phyloP scores from a whole-genome alignment of 441 rosid species.

The Eutrema salsugineum region DNA sequence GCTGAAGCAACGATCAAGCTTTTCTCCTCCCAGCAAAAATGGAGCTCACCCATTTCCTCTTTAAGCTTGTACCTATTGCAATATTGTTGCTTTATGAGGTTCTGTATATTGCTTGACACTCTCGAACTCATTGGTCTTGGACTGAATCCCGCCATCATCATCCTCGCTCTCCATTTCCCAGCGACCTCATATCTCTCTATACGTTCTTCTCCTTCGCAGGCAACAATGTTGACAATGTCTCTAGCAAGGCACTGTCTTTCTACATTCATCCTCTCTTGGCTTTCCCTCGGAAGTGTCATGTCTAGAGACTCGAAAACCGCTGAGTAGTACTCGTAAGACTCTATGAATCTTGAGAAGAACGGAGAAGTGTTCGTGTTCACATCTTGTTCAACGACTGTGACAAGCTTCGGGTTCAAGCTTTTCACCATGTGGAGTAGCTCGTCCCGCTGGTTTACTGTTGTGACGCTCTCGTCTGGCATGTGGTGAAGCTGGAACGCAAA shows the following conservation, averaged over 20 bases:
- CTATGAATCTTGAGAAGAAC: conserved; percentile 72
- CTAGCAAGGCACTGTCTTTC: conserved; percentile 97
- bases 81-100: conserved; percentile 57
- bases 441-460: conserved; percentile 86
- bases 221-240: conserved; percentile 89
- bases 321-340: conserved; percentile 90
- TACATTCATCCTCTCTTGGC: conserved; percentile 95
- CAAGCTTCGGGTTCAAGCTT: conserved; percentile 87
- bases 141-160: conserved; percentile 91
- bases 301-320: conserved; percentile 93
- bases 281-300: conserved; percentile 85
- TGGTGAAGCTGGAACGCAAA: conserved; percentile 98
- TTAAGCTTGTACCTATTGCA: conserved; percentile 61
- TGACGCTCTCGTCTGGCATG: conserved; percentile 99
- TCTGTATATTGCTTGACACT: conserved; percentile 48
- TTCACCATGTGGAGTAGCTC: conserved; percentile 90
- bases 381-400: conserved; percentile 93
- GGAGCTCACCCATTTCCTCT: conserved; percentile 71
- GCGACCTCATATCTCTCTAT: conserved; percentile 93
- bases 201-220: conserved; percentile 97
- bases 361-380: conserved; percentile 94
- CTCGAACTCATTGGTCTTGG: conserved; percentile 55
- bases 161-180: conserved; percentile 96
- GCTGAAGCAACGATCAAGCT: conserved; percentile 93
- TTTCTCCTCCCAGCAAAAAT: conserved; percentile 91